phyloP scores from a whole-genome alignment of 805 yeast genomes.

The Kregervanrija pseudodelftensis region DNA sequence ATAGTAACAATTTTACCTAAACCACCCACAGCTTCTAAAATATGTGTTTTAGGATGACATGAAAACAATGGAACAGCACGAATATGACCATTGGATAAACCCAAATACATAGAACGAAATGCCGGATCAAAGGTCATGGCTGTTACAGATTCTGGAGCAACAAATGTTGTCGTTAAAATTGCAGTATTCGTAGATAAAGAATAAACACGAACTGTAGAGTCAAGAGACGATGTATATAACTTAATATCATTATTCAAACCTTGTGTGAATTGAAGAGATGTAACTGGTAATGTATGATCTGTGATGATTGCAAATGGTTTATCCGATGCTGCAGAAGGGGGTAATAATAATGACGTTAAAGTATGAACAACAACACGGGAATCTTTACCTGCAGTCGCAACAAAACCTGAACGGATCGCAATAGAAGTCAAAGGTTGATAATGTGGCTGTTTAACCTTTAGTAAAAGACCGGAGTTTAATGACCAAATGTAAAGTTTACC shows the following conservation, averaged over 20 bases:
- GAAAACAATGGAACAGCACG: slow-evolving; percentile 46
- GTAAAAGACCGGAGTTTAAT: slow-evolving; percentile 62
- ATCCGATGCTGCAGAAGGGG: slow-evolving; percentile 26
- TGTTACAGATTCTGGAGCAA: slow-evolving; percentile 51
- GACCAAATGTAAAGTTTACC: slow-evolving; percentile 88
- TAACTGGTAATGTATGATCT: slow-evolving; percentile 48
- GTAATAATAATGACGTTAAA: slow-evolving; percentile 31
- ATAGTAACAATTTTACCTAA: slow-evolving; percentile 42
- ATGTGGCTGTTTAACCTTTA: slow-evolving; percentile 73
- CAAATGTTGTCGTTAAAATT: slow-evolving; percentile 58
- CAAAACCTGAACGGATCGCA: slow-evolving; percentile 54
- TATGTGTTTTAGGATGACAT: slow-evolving; percentile 27
- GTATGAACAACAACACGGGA: slow-evolving; percentile 63
- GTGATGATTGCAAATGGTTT: slow-evolving; percentile 55
- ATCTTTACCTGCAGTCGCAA: slow-evolving; percentile 76
- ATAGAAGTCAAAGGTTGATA: slow-evolving; percentile 67
- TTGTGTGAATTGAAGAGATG: slow-evolving; percentile 33
- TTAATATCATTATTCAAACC: slow-evolving; percentile 55
- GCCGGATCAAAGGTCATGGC: slow-evolving; percentile 70
- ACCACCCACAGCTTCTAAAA: slow-evolving; percentile 57
- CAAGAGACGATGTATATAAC: slow-evolving; percentile 63
- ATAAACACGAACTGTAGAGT: slow-evolving; percentile 69
- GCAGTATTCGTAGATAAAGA: slow-evolving; percentile 34
- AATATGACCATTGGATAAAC: slow-evolving; percentile 56
- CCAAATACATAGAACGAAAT: slow-evolving; percentile 66